These are phyloP conservation scores for Sherardia arvensis DNA, from an alignment of 257 asterid species.

Conservation along the genomic window DNA sequence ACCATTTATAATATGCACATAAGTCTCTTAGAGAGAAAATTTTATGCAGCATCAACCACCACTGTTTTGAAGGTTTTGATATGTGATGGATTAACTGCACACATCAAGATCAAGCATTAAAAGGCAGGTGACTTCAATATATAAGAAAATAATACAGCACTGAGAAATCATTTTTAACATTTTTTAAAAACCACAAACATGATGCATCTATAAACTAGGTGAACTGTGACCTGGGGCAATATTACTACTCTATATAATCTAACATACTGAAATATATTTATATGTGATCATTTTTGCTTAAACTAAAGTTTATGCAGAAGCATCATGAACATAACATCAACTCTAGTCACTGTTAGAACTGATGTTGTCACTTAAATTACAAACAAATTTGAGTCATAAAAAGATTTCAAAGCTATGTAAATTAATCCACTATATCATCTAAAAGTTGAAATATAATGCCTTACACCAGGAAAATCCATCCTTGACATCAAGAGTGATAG, in stretches of 20 bases:
- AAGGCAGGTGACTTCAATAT: background rate
- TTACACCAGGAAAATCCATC: constrained; percentile 96
- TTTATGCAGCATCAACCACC: background rate
- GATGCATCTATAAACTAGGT: background rate
- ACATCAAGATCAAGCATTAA: background rate
- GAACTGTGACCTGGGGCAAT: background rate
- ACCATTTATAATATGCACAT: too few relatives aligned
- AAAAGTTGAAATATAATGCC: constrained; percentile 15
- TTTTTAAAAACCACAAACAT: background rate
- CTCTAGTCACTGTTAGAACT: background rate
- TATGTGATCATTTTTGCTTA: background rate
- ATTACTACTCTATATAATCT: background rate
- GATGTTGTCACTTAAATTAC: background rate
- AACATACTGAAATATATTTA: background rate
- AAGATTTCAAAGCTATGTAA: background rate
- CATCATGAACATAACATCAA: constrained; percentile 4
- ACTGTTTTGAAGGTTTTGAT: background rate
- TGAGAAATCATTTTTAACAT: background rate
- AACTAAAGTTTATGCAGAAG: background rate
- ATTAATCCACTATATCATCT: background rate
- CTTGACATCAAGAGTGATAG: constrained; percentile 74
- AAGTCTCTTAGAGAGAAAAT: background rate
- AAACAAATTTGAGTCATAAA: background rate
- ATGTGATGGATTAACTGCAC: background rate
- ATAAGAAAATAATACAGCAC: background rate